These are phyloP conservation scores for Exophiala spinifera DNA, from an alignment of 2,329 filamentous ascomycete species.

Conservation along the genomic window DNA sequence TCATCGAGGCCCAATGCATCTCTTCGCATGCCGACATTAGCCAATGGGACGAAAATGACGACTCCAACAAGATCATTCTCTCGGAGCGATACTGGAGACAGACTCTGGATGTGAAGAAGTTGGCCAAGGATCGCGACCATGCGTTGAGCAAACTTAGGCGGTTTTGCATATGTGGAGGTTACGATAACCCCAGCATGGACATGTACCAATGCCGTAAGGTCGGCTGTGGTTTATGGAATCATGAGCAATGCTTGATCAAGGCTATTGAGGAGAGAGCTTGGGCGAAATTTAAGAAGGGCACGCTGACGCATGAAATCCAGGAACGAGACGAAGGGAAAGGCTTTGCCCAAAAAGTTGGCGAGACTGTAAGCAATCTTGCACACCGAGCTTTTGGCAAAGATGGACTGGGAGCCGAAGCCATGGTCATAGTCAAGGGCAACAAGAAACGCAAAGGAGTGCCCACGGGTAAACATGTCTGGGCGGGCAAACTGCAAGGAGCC, in stretches of 20 bases:
- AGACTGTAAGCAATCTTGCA: slow-evolving; percentile 4
- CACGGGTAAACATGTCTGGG: slow-evolving; percentile 12
- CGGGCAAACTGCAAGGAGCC: slow-evolving; percentile 18
- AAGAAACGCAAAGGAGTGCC: slow-evolving; percentile 10
- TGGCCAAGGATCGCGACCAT: background rate
- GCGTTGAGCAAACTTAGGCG: slow-evolving; percentile 29
- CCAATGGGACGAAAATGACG: slow-evolving; percentile 62
- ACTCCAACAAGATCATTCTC: slow-evolving; percentile 56
- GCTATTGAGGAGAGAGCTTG: slow-evolving; percentile 17
- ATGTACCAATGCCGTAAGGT: slow-evolving; percentile 56
- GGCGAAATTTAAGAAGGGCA: slow-evolving; percentile 16
- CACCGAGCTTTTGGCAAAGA: background rate
- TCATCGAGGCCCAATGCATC: slow-evolving; percentile 53
- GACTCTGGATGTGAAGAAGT: slow-evolving; percentile 51
- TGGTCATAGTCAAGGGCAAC: slow-evolving; percentile 1
- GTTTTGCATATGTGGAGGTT: slow-evolving; percentile 57
- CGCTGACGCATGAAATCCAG: slow-evolving; percentile 8
- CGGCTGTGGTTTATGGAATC: slow-evolving; percentile 60
- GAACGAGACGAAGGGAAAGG: slow-evolving; percentile 6
- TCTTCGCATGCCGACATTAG: slow-evolving; percentile 45
- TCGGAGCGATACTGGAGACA: slow-evolving; percentile 61
- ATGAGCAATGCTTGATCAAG: slow-evolving; percentile 57
- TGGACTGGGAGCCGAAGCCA: background rate
- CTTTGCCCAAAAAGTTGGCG: slow-evolving; percentile 9
- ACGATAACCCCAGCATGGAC: slow-evolving; percentile 61